phyloP scores from a whole-genome alignment of 257 asterid species.

The Plectranthus barbatus region DNA sequence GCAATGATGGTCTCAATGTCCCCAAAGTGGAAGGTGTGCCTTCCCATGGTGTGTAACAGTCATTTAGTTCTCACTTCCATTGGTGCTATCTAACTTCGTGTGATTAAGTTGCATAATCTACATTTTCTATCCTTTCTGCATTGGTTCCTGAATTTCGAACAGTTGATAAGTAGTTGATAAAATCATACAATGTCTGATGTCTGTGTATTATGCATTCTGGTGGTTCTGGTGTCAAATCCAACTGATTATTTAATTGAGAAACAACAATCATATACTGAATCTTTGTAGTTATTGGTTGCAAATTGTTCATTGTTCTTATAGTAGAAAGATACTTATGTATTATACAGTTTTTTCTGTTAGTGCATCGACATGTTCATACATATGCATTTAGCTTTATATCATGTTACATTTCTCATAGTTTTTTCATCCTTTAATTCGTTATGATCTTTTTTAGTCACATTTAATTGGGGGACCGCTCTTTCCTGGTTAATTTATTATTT shows the following conservation, averaged over 20 bases:
- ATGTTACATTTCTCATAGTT: not conserved
- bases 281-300: not conserved
- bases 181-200: not conserved
- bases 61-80: constrained; percentile 10
- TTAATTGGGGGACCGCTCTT: not conserved
- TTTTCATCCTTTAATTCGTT: not conserved
- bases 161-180: not conserved
- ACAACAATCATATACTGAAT: not conserved
- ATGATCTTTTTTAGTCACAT: not conserved
- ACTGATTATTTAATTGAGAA: not conserved
- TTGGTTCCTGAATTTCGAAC: not conserved
- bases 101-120: not conserved
- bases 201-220: not conserved
- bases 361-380: not conserved
- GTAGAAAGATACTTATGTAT: not conserved
- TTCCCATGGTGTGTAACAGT: constrained; percentile 14
- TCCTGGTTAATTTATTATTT: not conserved
- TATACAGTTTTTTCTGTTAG: not conserved
- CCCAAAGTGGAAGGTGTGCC: constrained; percentile 73
- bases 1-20: constrained; percentile 38
- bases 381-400: not conserved
- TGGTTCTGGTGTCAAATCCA: constrained; percentile 4
- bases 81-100: not conserved
- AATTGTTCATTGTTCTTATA: not conserved
- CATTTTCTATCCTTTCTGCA: not conserved